Evolutionary conservation across 148 eudicot species (phyloP).

Genomic region (Limonium bicolor): DNA sequence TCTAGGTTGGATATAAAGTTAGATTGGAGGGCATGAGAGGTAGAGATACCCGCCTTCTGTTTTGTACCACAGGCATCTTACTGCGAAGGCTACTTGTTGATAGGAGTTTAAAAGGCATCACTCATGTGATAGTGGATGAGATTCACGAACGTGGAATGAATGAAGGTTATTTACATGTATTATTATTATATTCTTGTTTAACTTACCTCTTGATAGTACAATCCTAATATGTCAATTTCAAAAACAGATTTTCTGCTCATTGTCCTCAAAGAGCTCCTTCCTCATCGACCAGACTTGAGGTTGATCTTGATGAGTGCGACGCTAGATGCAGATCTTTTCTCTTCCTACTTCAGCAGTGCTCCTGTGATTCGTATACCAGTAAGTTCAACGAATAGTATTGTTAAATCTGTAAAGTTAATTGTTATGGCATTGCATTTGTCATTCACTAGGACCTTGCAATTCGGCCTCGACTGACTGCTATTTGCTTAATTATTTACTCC

Average conservation of each 20-base stretch:
- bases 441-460: too few relatives aligned
- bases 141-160: slow-evolving; percentile 99
- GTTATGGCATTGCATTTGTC: not conserved
- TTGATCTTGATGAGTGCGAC: slow-evolving; percentile 98
- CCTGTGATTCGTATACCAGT: slow-evolving; percentile 70
- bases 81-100: slow-evolving; percentile 84
- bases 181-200: too few relatives aligned
- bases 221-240: not conserved
- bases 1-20: slow-evolving; percentile 95
- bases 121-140: slow-evolving; percentile 93
- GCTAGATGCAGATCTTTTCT: slow-evolving; percentile 87
- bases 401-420: not conserved
- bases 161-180: slow-evolving; percentile 52
- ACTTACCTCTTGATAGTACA: not conserved
- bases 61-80: slow-evolving; percentile 96
- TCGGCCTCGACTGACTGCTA: too few relatives aligned
- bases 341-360: slow-evolving; percentile 79
- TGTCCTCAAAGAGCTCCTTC: slow-evolving; percentile 87
- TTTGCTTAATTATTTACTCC: slow-evolving; percentile 7
- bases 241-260: slow-evolving; percentile 84
- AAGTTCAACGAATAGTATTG: slow-evolving; percentile 10
- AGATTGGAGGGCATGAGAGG: slow-evolving; percentile 96
- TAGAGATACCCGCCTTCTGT: slow-evolving; percentile 83
- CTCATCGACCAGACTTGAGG: slow-evolving; percentile 78
- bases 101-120: slow-evolving; percentile 78